These are phyloP conservation scores for Candida endomychidarum DNA, from an alignment of 805 yeast species.

Conservation along the genomic window DNA sequence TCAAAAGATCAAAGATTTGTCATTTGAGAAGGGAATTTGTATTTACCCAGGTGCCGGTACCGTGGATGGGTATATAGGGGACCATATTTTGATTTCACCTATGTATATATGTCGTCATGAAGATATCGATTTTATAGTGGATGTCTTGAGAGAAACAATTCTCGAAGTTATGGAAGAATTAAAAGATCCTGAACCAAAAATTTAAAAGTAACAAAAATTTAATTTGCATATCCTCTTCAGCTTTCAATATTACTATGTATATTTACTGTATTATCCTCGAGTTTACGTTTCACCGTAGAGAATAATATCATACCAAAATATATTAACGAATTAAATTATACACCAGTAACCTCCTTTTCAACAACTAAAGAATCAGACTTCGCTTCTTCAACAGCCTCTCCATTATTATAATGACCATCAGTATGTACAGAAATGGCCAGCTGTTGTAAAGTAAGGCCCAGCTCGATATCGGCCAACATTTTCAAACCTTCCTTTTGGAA, in stretches of 20 bases:
- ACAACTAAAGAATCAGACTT: not conserved
- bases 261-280: no score
- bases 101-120: conserved; percentile 35
- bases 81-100: conserved; percentile 34
- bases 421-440: not conserved
- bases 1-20: conserved; percentile 28
- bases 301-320: not conserved
- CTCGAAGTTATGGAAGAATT: not conserved
- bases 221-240: no score
- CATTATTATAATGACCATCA: not conserved
- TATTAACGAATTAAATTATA: not conserved
- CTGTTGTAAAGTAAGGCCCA: not conserved
- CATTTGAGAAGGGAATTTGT: conserved; percentile 44
- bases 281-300: no score
- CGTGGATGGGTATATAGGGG: conserved; percentile 29
- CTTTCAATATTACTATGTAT: no score
- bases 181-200: not conserved
- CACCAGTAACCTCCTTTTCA: not conserved
- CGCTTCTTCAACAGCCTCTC: no score
- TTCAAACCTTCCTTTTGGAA: not conserved
- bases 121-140: conserved; percentile 33
- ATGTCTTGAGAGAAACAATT: conserved; percentile 43
- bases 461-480: not conserved
- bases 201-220: not conserved
- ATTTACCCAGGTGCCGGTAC: conserved; percentile 46